Conservation (phyloP, 805 yeast species). For the Kazachstania viticola region DNA sequence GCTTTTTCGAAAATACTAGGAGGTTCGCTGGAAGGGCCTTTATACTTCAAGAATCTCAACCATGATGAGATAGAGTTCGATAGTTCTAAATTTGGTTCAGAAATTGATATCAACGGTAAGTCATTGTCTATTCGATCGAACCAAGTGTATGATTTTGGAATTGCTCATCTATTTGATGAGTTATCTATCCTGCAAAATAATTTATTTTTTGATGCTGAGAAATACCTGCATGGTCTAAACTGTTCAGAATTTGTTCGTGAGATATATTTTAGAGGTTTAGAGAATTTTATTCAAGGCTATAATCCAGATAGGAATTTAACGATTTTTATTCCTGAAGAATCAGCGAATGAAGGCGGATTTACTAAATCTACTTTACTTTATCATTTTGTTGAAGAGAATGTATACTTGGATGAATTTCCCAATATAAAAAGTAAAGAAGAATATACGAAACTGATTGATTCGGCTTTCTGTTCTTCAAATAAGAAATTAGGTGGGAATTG, state of each 20-base stretch:
- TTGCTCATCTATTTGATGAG: slow-evolving; percentile 37
- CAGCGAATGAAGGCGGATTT: slow-evolving; percentile 23
- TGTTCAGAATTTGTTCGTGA: slow-evolving; percentile 61
- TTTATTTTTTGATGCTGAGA: slow-evolving; percentile 40
- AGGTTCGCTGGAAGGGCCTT: slow-evolving; percentile 25
- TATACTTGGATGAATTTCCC: slow-evolving; percentile 14
- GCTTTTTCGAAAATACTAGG: slow-evolving; percentile 35
- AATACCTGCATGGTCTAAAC: slow-evolving; percentile 46
- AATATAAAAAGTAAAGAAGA: background rate
- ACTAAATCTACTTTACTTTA: slow-evolving; percentile 39
- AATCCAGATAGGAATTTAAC: slow-evolving; percentile 37
- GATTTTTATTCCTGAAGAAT: slow-evolving; percentile 40
- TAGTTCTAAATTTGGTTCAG: slow-evolving; percentile 24
- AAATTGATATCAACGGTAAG: slow-evolving; percentile 27
- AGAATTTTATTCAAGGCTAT: slow-evolving; percentile 31
- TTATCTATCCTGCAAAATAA: slow-evolving; percentile 15
- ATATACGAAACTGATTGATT: slow-evolving; percentile 30
- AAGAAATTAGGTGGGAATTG: slow-evolving; percentile 49
- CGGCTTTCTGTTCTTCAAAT: slow-evolving; percentile 44
- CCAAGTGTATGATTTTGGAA: slow-evolving; percentile 34
- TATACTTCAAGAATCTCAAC: slow-evolving; percentile 11
- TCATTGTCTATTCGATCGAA: slow-evolving; percentile 29
- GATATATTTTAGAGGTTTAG: slow-evolving; percentile 46
- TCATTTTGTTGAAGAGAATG: slow-evolving; percentile 37
- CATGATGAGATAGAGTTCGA: slow-evolving; percentile 14